These are phyloP conservation scores for Curvularia eragrostidis DNA, from an alignment of 2,329 filamentous ascomycete species.

Conservation along the genomic window DNA sequence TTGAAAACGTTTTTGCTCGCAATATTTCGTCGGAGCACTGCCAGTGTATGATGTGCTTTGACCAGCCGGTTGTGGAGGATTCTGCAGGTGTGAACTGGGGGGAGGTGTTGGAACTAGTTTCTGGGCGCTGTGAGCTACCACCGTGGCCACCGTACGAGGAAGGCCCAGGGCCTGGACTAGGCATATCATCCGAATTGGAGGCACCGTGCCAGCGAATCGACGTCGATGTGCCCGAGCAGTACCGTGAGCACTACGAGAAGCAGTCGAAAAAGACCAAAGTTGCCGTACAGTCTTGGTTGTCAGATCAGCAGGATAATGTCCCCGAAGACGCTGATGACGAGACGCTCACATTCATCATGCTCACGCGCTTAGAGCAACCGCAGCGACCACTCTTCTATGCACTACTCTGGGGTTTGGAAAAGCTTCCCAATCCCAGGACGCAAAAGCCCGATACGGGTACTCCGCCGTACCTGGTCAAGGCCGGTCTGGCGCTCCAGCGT, in stretches of 20 bases:
- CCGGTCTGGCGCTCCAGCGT: constrained; percentile 79
- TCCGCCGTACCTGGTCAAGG: constrained; percentile 77
- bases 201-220: constrained; percentile 80
- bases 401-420: constrained; percentile 68
- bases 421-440: constrained; percentile 62
- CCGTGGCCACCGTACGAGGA: constrained; percentile 83
- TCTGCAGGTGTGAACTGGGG: constrained; percentile 84
- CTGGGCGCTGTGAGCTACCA: constrained; percentile 84
- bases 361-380: constrained; percentile 80
- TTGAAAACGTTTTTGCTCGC: constrained; percentile 92
- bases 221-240: constrained; percentile 92
- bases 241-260: constrained; percentile 87
- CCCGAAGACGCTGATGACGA: constrained; percentile 93
- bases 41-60: constrained; percentile 81
- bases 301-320: constrained; percentile 76
- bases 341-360: constrained; percentile 89
- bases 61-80: constrained; percentile 52
- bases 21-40: constrained; percentile 90
- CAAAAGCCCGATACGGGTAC: constrained; percentile 70
- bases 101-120: constrained; percentile 91
- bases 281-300: constrained; percentile 91
- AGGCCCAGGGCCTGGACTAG: constrained; percentile 61
- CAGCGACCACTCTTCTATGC: constrained; percentile 84
- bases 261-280: constrained; percentile 91
- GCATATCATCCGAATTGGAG: constrained; percentile 58